A percentile compares a stretch with the other conserved stretches of the same genome.
Conservation (phyloP, 2,329 filamentous ascomycete species). For the Ophiostoma pallidulum region DNA sequence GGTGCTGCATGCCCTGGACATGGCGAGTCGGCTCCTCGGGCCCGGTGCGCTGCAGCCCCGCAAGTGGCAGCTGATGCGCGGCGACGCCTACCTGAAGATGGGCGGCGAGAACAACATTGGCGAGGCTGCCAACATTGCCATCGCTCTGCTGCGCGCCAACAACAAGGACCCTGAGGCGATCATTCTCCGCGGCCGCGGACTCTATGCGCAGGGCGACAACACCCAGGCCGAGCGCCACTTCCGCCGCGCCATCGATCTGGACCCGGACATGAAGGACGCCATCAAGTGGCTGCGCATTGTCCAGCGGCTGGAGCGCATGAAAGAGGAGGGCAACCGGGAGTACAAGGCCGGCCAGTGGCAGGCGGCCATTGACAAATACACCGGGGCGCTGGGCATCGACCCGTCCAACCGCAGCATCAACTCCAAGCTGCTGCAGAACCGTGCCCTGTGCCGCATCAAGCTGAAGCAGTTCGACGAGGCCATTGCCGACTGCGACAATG, state of each 20-base stretch:
- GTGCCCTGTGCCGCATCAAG: conserved; percentile 74
- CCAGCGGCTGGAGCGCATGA: conserved; percentile 85
- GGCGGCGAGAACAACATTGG: conserved; percentile 79
- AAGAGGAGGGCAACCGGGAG: conserved; percentile 82
- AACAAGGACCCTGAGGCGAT: conserved; percentile 89
- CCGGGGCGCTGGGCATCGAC: conserved; percentile 73
- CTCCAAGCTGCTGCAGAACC: conserved; percentile 88
- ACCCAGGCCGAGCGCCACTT: conserved; percentile 91
- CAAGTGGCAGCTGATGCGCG: conserved; percentile 89
- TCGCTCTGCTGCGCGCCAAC: conserved; percentile 76
- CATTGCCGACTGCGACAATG: conserved; percentile 76
- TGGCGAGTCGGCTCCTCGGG: conserved; percentile 75
- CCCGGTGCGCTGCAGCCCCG: conserved; percentile 67
- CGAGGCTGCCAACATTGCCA: conserved; percentile 87
- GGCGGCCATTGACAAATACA: conserved; percentile 76
- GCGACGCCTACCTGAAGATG: conserved; percentile 88
- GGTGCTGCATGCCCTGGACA: conserved; percentile 83
- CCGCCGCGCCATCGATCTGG: conserved; percentile 77
- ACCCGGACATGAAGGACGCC: conserved; percentile 83
- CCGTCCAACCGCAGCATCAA: conserved; percentile 85
- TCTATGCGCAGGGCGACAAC: conserved; percentile 89
- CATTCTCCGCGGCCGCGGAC: conserved; percentile 74
- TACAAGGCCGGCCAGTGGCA: conserved; percentile 81
- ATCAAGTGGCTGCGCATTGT: conserved; percentile 83
- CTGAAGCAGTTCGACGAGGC: conserved; percentile 77